Evolutionary conservation across 2,329 filamentous ascomycete genomes (phyloP).

Genomic region (Pseudophaeomoniella oleicola): DNA sequence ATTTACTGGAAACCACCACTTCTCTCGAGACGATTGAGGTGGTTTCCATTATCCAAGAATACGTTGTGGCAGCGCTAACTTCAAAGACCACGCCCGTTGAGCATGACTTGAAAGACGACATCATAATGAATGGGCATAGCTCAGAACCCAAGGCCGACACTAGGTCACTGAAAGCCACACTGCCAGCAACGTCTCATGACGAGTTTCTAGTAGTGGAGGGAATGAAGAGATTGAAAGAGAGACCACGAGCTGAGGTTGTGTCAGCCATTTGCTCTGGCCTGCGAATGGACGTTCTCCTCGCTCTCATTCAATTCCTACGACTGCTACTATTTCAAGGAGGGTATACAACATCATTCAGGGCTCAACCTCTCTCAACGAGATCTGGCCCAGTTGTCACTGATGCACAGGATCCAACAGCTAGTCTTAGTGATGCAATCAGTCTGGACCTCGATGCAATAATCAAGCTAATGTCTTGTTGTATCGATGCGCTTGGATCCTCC

Average conservation of each 20-base stretch:
- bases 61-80: neutral
- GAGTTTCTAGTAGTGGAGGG: no score
- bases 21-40: neutral
- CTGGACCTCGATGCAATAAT: constrained; percentile 24
- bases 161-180: no score
- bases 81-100: no score
- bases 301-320: constrained; percentile 14
- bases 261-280: constrained; percentile 7
- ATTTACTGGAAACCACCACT: neutral
- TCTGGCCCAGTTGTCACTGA: constrained; percentile 19
- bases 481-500: constrained; percentile 31
- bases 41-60: neutral
- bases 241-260: neutral
- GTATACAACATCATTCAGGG: constrained; percentile 7
- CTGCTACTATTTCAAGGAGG: constrained; percentile 13
- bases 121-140: no score
- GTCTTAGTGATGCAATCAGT: constrained; percentile 9
- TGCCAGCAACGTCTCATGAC: no score
- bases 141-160: no score
- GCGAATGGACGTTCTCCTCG: constrained; percentile 7
- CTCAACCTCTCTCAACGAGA: no score
- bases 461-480: constrained; percentile 26
- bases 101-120: no score
- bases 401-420: constrained; percentile 15
- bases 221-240: neutral